Evolutionary conservation across 129 eudicot species (phyloP).

Genomic region (Lonicera japonica): DNA sequence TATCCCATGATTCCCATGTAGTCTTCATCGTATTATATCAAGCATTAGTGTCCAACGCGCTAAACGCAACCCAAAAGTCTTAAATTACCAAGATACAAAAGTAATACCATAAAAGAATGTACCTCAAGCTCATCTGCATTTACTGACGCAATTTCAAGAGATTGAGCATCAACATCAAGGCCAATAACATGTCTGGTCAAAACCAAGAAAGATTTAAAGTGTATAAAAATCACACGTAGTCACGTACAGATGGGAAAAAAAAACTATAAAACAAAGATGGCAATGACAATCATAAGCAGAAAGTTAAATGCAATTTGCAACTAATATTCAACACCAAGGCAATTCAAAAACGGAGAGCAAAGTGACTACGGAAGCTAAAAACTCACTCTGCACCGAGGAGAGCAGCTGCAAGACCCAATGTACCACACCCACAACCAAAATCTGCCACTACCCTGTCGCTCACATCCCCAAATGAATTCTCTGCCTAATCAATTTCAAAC

Average conservation of each 20-base stretch:
- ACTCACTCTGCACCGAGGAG: constrained; percentile 87
- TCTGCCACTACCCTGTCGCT: constrained; percentile 79
- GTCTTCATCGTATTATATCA: too few species aligned
- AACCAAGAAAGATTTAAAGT: constrained; percentile 9
- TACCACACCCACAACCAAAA: constrained; percentile 99
- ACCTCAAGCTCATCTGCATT: constrained; percentile 97
- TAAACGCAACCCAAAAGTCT: background rate
- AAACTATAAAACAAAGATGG: background rate
- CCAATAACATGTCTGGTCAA: constrained; percentile 70
- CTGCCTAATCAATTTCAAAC: constrained; percentile 49
- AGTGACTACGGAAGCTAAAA: background rate
- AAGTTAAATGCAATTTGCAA: background rate
- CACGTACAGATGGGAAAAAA: too few species aligned
- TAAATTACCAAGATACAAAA: background rate
- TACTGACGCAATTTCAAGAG: constrained; percentile 69
- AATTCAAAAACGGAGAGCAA: too few species aligned
- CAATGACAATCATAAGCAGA: background rate
- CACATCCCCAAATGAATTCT: constrained; percentile 78
- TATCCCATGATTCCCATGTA: too few species aligned
- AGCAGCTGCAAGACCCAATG: constrained; percentile 87
- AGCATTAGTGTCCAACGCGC: too few species aligned
- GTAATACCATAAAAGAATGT: background rate
- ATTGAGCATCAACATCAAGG: constrained; percentile 69
- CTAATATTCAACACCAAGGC: too few species aligned
- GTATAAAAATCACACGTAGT: background rate